Conservation (phyloP, 805 yeast genomes). For the Zygoascus flipseniorum region DNA sequence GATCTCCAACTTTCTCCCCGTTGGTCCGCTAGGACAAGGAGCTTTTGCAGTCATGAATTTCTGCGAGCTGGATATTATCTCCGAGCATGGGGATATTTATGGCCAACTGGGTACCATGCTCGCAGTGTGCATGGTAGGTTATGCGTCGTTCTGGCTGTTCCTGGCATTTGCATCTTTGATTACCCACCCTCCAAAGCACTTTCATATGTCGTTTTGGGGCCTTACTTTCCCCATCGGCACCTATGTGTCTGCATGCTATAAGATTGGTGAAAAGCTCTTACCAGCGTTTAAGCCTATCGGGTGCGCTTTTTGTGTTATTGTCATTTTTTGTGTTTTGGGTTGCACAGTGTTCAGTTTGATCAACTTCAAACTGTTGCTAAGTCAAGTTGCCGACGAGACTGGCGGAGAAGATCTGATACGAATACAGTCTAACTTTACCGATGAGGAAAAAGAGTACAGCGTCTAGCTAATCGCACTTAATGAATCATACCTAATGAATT, state of each 20-base stretch:
- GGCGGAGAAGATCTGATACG: slow-evolving; percentile 1
- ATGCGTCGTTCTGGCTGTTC: slow-evolving; percentile 52
- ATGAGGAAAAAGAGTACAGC: not conserved
- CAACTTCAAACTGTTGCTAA: slow-evolving; percentile 4
- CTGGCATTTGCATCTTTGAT: slow-evolving; percentile 33
- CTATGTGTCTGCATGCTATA: slow-evolving; percentile 52
- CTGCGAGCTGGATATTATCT: slow-evolving; percentile 31
- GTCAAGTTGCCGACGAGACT: slow-evolving; percentile 12
- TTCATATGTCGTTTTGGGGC: slow-evolving; percentile 64
- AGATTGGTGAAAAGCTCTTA: slow-evolving; percentile 42
- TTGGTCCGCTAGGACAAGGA: slow-evolving; percentile 86
- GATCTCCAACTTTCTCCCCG: slow-evolving; percentile 58
- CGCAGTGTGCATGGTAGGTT: slow-evolving; percentile 41
- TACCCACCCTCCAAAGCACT: slow-evolving; percentile 30
- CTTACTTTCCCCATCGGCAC: slow-evolving; percentile 89
- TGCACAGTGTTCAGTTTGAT: slow-evolving; percentile 24
- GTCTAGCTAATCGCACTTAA: not conserved
- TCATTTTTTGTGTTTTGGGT: slow-evolving; percentile 33
- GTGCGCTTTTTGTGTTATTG: slow-evolving; percentile 48
- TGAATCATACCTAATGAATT: not conserved
- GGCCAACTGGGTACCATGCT: slow-evolving; percentile 29
- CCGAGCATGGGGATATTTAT: slow-evolving; percentile 3
- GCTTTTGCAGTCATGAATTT: slow-evolving; percentile 54
- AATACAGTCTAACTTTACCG: not conserved
- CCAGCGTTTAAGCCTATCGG: slow-evolving; percentile 54